Conservation (phyloP, 1,139 yeast genomes). For the Yamadazyma membranifaciens region DNA sequence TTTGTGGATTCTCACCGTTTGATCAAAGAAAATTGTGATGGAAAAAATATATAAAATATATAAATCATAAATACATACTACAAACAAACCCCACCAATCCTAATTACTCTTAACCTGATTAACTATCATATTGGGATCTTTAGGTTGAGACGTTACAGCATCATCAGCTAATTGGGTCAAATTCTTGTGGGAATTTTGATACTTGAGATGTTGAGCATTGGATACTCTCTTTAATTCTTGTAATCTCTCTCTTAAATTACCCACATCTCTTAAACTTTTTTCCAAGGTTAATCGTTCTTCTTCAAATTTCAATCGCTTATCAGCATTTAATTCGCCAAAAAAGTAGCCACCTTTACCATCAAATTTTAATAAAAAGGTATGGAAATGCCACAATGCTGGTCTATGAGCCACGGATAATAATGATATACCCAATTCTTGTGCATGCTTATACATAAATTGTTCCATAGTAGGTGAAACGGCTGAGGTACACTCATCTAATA, state of each 20-base stretch:
- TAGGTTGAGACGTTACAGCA: neutral
- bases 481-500: slow-evolving; percentile 92
- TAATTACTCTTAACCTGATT: too few relatives aligned
- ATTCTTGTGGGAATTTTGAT: slow-evolving; percentile 19
- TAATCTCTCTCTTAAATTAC: slow-evolving; percentile 61
- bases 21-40: too few relatives aligned
- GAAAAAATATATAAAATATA: neutral
- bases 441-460: slow-evolving; percentile 83
- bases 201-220: slow-evolving; percentile 39
- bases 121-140: too few relatives aligned
- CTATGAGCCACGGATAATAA: slow-evolving; percentile 89
- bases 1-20: neutral
- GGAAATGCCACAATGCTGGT: slow-evolving; percentile 92
- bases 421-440: slow-evolving; percentile 77
- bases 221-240: slow-evolving; percentile 56
- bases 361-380: slow-evolving; percentile 75
- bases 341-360: slow-evolving; percentile 79
- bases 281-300: slow-evolving; percentile 69
- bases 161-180: slow-evolving; percentile 15
- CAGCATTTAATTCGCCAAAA: slow-evolving; percentile 69
- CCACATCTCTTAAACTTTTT: slow-evolving; percentile 63
- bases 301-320: slow-evolving; percentile 63
- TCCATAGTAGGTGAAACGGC: slow-evolving; percentile 92
- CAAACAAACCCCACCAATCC: too few relatives aligned
- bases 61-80: neutral